phyloP scores from a whole-genome alignment of 2,329 filamentous ascomycete genomes.

The Exserohilum rostratum region DNA sequence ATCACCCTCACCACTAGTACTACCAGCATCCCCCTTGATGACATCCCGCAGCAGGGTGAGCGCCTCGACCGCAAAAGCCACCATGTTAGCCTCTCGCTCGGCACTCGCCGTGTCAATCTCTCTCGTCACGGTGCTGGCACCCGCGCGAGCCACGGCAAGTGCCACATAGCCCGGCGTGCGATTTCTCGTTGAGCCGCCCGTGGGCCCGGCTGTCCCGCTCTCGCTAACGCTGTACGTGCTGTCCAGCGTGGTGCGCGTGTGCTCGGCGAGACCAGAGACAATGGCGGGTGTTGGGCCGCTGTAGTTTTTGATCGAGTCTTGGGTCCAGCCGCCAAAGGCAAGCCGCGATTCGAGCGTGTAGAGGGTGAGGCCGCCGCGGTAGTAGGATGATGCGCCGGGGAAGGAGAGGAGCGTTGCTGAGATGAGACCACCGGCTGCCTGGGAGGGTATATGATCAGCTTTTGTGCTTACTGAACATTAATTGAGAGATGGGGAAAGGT shows the following conservation, averaged over 20 bases:
- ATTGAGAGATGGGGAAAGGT: not conserved
- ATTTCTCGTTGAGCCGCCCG: conserved; percentile 61
- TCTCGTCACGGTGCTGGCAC: conserved; percentile 59
- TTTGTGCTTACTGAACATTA: no score
- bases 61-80: conserved; percentile 64
- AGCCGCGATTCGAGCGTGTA: conserved; percentile 65
- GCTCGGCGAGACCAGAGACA: conserved; percentile 62
- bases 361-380: conserved; percentile 67
- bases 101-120: conserved; percentile 63
- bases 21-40: conserved; percentile 48
- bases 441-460: not conserved
- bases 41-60: conserved; percentile 64
- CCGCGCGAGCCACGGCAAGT: conserved; percentile 62
- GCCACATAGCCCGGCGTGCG: conserved; percentile 68
- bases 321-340: conserved; percentile 66
- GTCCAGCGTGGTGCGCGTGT: conserved; percentile 61
- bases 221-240: conserved; percentile 65
- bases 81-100: conserved; percentile 67
- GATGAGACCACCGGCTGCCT: conserved; percentile 68
- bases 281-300: conserved; percentile 65
- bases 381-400: conserved; percentile 64
- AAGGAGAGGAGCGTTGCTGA: conserved; percentile 64
- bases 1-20: no score
- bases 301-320: conserved; percentile 59
- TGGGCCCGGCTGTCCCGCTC: conserved; percentile 69